Evolutionary conservation across 169 alveolate species (phyloP), one percentile per base, ranked within the genome.

Genomic region (Eimeria zaria): DNA sequence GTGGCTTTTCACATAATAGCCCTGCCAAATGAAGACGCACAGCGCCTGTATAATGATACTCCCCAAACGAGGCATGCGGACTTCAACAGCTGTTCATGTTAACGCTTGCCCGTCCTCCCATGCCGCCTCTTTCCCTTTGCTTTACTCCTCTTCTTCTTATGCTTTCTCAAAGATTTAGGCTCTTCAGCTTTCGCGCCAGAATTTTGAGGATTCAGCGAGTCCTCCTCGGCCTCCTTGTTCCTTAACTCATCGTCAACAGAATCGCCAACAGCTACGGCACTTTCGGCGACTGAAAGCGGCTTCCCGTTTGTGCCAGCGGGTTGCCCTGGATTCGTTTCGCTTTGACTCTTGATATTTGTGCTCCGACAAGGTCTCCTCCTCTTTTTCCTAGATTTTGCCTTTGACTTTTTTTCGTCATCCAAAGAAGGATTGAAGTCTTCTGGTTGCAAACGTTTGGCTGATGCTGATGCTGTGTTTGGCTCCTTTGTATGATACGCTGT

Each of bases 31-130:
- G 74, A 60, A 58, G 9, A 30, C 48, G 76, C 69, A 46, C 58
- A 16, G 39, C 41, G 41, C 76, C 76, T 48, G 91, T 36, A 55
- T 14, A 30, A 33, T n/a, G 44, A 44, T 39, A 30, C 14, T 53
- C 33, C 9, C 64, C 62, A 12, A 11, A 44, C 36, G 64, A 44
- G 62, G 88, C 0, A 24, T 2, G 89, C 36, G 41, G 22, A 53
- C 0, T n/a, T 9, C 0, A 30, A 18, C 30, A 8, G 22, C 60
- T 33, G 55, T 8, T 83, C 16, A 55, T 53, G 60, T 48, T 87
- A 87, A 22, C 93, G 93, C 30, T 83, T 87, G 60, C 93, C 93
- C 67, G 93, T 87, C 53, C 22, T 87, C 62, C 93, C 93, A 55
- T 87, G 93, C 44, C 93, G 80, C 22, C 81, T 62, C 83, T 87